Conservation (phyloP, 2,329 filamentous ascomycete species). For the Fusarium multiceps region DNA sequence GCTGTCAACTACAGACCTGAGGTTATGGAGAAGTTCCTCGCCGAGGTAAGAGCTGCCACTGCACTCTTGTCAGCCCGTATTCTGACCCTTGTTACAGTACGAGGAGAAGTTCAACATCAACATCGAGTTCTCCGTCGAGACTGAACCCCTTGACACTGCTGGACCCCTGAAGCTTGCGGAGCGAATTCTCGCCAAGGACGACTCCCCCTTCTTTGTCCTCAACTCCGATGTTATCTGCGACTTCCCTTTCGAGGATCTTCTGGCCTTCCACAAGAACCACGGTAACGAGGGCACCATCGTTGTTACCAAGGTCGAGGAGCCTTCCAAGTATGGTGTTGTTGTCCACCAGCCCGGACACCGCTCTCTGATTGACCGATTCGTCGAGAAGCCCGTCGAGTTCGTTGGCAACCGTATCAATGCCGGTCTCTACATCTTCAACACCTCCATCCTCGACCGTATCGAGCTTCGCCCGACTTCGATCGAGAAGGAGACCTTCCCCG, state of each 20-base stretch:
- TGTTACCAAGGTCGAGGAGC: slow-evolving; percentile 98
- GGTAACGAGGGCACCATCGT: slow-evolving; percentile 97
- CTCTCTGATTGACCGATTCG: slow-evolving; percentile 95
- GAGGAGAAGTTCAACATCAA: slow-evolving; percentile 92
- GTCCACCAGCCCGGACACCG: slow-evolving; percentile 95
- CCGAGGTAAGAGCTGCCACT: slow-evolving; percentile 71
- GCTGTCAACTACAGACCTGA: slow-evolving; percentile 99
- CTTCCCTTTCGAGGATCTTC: slow-evolving; percentile 91
- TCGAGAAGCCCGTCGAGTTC: slow-evolving; percentile 99
- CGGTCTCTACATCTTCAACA: slow-evolving; percentile 98
- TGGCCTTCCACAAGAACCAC: slow-evolving; percentile 91
- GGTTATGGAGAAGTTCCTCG: slow-evolving; percentile 93
- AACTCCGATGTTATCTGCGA: slow-evolving; percentile 99
- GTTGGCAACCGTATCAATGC: slow-evolving; percentile 99
- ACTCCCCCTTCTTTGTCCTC: slow-evolving; percentile 95
- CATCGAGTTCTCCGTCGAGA: slow-evolving; percentile 97
- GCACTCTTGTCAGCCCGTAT: background rate
- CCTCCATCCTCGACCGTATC: slow-evolving; percentile 88
- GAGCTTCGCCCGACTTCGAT: slow-evolving; percentile 97
- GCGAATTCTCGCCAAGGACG: slow-evolving; percentile 90
- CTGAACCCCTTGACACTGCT: slow-evolving; percentile 93
- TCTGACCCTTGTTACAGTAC: slow-evolving; percentile 66
- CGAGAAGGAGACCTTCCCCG: slow-evolving; percentile 98
- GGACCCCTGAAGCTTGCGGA: slow-evolving; percentile 96
- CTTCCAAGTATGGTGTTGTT: slow-evolving; percentile 97